Evolutionary conservation across 768 basidiomycete genomes (phyloP).

Genomic region (Daedaleopsis nitida): DNA sequence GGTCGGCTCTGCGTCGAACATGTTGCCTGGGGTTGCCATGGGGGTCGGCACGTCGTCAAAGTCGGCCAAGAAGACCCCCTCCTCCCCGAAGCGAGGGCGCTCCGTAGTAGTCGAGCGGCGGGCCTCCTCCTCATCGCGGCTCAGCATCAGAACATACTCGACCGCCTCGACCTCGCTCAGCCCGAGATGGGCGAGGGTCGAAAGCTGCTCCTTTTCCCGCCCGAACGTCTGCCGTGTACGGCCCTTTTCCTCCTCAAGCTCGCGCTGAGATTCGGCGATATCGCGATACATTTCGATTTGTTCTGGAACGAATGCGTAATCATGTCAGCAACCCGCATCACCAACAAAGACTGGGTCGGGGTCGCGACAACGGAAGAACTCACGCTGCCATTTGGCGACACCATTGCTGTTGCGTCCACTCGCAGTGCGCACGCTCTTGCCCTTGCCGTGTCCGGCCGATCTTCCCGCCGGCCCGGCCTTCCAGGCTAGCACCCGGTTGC

Average conservation of each 20-base stretch:
- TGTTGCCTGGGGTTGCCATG: conserved; percentile 25
- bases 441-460: conserved; percentile 30
- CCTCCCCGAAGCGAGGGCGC: conserved; percentile 25
- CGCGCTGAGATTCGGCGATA: conserved; percentile 57
- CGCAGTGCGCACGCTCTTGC: conserved; percentile 25
- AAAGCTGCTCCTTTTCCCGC: conserved; percentile 58
- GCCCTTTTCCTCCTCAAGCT: conserved; percentile 54
- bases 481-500: conserved; percentile 68
- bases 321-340: neutral
- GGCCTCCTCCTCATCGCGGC: conserved; percentile 68
- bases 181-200: conserved; percentile 62
- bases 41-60: conserved; percentile 44
- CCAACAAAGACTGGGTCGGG: no score
- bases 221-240: conserved; percentile 40
- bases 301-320: conserved; percentile 39
- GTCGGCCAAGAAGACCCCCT: conserved; percentile 60
- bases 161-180: conserved; percentile 74
- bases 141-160: conserved; percentile 83
- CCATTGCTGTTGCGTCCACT: conserved; percentile 10
- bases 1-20: conserved; percentile 25
- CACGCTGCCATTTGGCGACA: conserved; percentile 41
- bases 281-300: conserved; percentile 64
- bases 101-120: conserved; percentile 17
- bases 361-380: conserved; percentile 18
- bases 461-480: conserved; percentile 51